These are phyloP conservation scores for Ophiocordyceps camponoti-rufipedis DNA, from an alignment of 2,329 filamentous ascomycete species.

Conservation along the genomic window DNA sequence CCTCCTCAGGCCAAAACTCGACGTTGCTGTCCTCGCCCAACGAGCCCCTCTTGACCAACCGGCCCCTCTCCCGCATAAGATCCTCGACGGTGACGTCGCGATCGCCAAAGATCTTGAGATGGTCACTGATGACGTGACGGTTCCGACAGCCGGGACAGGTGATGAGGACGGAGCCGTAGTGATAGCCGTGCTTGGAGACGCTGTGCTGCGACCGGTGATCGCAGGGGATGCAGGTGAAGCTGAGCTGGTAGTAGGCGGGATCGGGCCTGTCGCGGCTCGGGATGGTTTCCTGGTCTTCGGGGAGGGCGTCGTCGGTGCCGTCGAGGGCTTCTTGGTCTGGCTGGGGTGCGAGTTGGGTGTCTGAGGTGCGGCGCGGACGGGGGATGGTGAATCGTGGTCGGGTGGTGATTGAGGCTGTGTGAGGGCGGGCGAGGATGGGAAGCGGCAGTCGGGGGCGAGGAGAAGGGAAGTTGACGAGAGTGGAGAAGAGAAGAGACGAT, in stretches of 20 bases:
- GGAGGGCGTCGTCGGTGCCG: neutral
- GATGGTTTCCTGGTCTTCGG: neutral
- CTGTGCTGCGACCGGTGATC: conserved; percentile 61
- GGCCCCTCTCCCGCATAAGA: conserved; percentile 57
- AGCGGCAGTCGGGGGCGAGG: neutral
- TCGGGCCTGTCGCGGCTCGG: neutral
- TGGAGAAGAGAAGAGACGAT: neutral
- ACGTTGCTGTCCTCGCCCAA: conserved; percentile 66
- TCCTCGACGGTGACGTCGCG: conserved; percentile 55
- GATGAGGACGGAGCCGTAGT: conserved; percentile 75
- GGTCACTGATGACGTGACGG: conserved; percentile 81
- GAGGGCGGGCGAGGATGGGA: neutral
- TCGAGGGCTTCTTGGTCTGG: neutral
- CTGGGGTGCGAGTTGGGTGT: neutral
- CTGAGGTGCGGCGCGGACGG: neutral
- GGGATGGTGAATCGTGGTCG: neutral
- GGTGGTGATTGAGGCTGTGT: neutral
- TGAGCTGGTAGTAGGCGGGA: conserved; percentile 61
- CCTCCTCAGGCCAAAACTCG: conserved; percentile 78
- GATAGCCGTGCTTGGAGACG: conserved; percentile 88
- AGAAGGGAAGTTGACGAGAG: neutral
- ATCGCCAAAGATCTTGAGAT: conserved; percentile 63
- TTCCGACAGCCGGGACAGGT: conserved; percentile 75
- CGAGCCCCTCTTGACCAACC: conserved; percentile 52
- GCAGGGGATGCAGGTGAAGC: conserved; percentile 87